Evolutionary conservation across 805 yeast genomes (phyloP).

Genomic region (Tanozyma kutaoensis): DNA sequence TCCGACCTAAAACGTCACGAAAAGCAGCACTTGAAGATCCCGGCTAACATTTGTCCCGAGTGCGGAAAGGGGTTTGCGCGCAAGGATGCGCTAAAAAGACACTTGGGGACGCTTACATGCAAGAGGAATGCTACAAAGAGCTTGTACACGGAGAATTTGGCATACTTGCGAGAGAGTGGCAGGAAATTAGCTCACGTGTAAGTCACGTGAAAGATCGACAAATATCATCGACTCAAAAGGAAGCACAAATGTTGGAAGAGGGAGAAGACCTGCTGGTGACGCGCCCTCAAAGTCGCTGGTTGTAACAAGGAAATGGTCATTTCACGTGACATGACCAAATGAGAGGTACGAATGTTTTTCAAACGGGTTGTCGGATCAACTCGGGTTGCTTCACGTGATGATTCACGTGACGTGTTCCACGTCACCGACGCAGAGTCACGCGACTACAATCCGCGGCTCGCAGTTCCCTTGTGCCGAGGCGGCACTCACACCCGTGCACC

Average conservation of each 20-base stretch:
- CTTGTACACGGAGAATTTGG: constrained; percentile 20
- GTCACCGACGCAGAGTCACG: too few species aligned
- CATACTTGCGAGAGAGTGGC: constrained; percentile 3
- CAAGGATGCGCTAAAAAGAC: constrained; percentile 71
- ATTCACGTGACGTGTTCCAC: too few species aligned
- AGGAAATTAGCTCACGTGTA: background rate
- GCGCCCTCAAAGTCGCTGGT: too few species aligned
- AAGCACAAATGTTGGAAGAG: background rate
- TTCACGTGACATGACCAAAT: too few species aligned
- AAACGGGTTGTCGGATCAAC: too few species aligned
- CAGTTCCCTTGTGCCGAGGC: too few species aligned
- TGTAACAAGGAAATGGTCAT: too few species aligned
- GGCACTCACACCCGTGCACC: too few species aligned
- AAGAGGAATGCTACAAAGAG: constrained; percentile 51
- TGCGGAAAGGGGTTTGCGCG: constrained; percentile 81
- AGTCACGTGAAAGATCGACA: background rate
- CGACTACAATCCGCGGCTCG: too few species aligned
- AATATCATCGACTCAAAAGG: background rate
- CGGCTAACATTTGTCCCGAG: constrained; percentile 61
- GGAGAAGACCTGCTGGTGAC: background rate
- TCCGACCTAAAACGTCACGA: constrained; percentile 65
- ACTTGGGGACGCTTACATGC: constrained; percentile 63
- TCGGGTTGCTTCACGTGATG: too few species aligned
- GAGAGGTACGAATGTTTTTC: too few species aligned
- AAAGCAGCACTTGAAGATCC: constrained; percentile 56